These are phyloP conservation scores for Aspergillus sp. DNA, from an alignment of 2,329 filamentous ascomycete species.

Conservation along the genomic window DNA sequence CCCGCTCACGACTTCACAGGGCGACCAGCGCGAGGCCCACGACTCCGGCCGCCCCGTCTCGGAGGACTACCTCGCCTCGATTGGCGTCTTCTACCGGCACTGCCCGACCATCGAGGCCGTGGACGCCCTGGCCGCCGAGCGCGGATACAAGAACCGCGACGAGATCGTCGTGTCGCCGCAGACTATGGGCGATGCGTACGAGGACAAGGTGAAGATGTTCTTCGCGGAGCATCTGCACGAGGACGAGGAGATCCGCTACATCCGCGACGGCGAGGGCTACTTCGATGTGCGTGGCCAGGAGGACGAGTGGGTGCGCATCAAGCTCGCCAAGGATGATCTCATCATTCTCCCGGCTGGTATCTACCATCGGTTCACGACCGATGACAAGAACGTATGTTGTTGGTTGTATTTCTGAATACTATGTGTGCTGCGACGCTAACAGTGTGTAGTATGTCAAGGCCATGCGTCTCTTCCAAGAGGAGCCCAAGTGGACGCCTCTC, in stretches of 20 bases:
- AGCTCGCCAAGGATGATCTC: conserved; percentile 80
- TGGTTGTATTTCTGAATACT: neutral
- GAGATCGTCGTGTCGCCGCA: conserved; percentile 84
- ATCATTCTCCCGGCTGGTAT: conserved; percentile 93
- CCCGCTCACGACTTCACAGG: conserved; percentile 51
- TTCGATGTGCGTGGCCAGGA: conserved; percentile 85
- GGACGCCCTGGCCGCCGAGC: conserved; percentile 69
- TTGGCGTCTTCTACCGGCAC: conserved; percentile 79
- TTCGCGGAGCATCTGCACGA: conserved; percentile 96
- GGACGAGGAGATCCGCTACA: conserved; percentile 97
- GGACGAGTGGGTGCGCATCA: conserved; percentile 87
- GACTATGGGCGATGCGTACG: conserved; percentile 82
- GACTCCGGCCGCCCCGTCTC: conserved; percentile 74
- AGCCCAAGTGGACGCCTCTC: conserved; percentile 96
- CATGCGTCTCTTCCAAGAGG: conserved; percentile 95
- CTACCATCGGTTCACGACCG: conserved; percentile 96
- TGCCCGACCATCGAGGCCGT: conserved; percentile 66
- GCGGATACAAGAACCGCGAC: conserved; percentile 92
- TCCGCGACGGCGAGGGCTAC: conserved; percentile 81
- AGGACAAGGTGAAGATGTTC: conserved; percentile 90
- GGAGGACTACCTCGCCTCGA: conserved; percentile 62
- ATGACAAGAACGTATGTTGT: conserved; percentile 76
- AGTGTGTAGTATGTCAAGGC: conserved; percentile 81
- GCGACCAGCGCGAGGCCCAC: conserved; percentile 89
- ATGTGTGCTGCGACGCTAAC: neutral